phyloP scores from a whole-genome alignment of 2,329 filamentous ascomycete species.

The Diaporthe sp. region DNA sequence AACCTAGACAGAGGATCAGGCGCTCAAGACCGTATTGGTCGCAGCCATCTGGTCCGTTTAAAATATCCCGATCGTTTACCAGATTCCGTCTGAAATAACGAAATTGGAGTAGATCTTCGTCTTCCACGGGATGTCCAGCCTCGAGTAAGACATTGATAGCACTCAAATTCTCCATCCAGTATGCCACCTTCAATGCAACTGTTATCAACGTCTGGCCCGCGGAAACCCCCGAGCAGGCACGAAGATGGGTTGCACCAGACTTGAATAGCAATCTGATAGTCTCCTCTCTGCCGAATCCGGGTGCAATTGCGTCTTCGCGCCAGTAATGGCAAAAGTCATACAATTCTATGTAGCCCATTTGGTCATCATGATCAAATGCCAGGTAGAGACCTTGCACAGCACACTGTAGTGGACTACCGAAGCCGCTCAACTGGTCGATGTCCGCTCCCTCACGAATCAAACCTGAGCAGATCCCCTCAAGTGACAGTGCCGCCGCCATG shows the following conservation, averaged over 20 bases:
- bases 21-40: not conserved
- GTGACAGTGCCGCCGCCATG: slow-evolving; percentile 2
- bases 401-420: slow-evolving; percentile 14
- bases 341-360: no score
- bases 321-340: no score
- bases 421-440: not conserved
- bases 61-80: not conserved
- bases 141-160: not conserved
- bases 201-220: not conserved
- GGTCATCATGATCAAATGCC: no score
- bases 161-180: not conserved
- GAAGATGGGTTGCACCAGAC: not conserved
- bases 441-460: not conserved
- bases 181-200: not conserved
- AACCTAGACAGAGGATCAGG: not conserved
- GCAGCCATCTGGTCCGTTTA: no score
- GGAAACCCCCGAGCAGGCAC: not conserved
- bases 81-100: not conserved
- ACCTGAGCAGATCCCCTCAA: not conserved
- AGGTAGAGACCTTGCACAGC: not conserved
- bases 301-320: not conserved
- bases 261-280: not conserved
- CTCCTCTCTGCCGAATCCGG: not conserved
- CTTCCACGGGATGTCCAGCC: not conserved
- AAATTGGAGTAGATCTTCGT: not conserved